phyloP scores from a whole-genome alignment of 2,329 filamentous ascomycete species.

The Penicillium sp. region DNA sequence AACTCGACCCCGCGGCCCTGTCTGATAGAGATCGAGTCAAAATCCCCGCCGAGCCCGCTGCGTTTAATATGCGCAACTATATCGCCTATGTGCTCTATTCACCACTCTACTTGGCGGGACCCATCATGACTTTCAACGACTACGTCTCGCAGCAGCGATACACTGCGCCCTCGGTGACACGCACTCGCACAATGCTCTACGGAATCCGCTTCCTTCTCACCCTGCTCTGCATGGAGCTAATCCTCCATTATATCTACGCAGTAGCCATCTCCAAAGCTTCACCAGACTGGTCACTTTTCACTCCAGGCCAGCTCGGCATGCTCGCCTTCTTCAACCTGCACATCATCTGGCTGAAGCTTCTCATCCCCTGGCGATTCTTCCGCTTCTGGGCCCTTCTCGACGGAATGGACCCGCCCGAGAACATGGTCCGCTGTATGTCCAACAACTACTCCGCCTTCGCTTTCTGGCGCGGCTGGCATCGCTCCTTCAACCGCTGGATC shows the following conservation, averaged over 20 bases:
- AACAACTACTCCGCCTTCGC: slow-evolving; percentile 88
- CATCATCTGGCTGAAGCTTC: slow-evolving; percentile 95
- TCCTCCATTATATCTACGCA: slow-evolving; percentile 89
- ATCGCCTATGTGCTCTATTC: slow-evolving; percentile 87
- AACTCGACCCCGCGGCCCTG: slow-evolving; percentile 80
- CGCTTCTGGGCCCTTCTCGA: slow-evolving; percentile 92
- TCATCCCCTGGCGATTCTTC: slow-evolving; percentile 97
- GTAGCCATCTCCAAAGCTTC: slow-evolving; percentile 82
- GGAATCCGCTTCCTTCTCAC: slow-evolving; percentile 76
- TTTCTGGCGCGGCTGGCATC: slow-evolving; percentile 97
- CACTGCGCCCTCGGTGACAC: slow-evolving; percentile 67
- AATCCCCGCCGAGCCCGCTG: slow-evolving; percentile 66
- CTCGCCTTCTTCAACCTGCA: slow-evolving; percentile 95
- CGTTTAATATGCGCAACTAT: slow-evolving; percentile 82
- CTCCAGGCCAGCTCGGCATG: slow-evolving; percentile 81
- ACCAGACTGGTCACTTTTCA: slow-evolving; percentile 79
- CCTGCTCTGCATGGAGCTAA: slow-evolving; percentile 83
- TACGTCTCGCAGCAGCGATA: slow-evolving; percentile 85
- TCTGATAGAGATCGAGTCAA: slow-evolving; percentile 84
- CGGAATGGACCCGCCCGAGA: slow-evolving; percentile 91
- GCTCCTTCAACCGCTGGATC: slow-evolving; percentile 91
- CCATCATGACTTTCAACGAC: slow-evolving; percentile 97
- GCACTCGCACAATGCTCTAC: slow-evolving; percentile 72
- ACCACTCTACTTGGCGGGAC: slow-evolving; percentile 86
- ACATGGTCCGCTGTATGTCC: slow-evolving; percentile 95